Percentiles rank a stretch among this genome's conserved stretches.
Conservation (phyloP, 2,329 filamentous ascomycete species). For the Pyricularia sp. region DNA sequence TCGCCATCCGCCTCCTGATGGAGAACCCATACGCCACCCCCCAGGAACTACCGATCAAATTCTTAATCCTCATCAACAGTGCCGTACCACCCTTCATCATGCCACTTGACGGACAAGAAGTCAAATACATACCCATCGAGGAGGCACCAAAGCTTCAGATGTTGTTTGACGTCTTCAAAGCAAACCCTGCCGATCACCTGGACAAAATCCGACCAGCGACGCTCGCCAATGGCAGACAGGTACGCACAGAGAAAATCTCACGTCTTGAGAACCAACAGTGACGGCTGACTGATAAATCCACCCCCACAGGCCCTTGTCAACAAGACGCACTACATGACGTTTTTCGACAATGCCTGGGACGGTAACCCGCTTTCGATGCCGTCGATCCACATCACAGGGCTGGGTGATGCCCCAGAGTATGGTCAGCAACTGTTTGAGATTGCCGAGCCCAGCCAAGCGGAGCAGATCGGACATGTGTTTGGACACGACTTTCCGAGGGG, state of each 20-base stretch:
- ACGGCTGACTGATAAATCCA: too few species aligned
- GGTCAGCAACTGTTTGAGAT: constrained; percentile 7
- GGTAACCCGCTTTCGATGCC: constrained; percentile 8
- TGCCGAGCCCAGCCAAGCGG: constrained; percentile 6
- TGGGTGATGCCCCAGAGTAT: constrained; percentile 8
- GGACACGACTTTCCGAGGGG: constrained; percentile 9
- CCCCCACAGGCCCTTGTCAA: too few species aligned
- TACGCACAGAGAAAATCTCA: neutral
- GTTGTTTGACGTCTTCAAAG: constrained; percentile 9
- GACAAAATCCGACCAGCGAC: constrained; percentile 6
- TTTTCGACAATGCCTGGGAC: constrained; percentile 8
- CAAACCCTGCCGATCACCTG: constrained; percentile 7
- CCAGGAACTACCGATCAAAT: constrained; percentile 9
- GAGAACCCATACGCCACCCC: constrained; percentile 9
- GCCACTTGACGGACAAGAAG: constrained; percentile 7
- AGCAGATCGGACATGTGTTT: constrained; percentile 8
- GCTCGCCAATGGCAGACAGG: constrained; percentile 8
- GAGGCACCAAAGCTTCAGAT: constrained; percentile 6
- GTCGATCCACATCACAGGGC: constrained; percentile 8
- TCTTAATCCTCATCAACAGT: constrained; percentile 8
- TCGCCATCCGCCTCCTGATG: constrained; percentile 7
- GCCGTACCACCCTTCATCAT: constrained; percentile 8
- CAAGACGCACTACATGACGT: constrained; percentile 8
- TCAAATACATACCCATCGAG: constrained; percentile 8
- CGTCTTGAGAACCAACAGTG: too few species aligned